Conservation (phyloP, 1,139 yeast species). For the Yamadazyma conglobata region DNA sequence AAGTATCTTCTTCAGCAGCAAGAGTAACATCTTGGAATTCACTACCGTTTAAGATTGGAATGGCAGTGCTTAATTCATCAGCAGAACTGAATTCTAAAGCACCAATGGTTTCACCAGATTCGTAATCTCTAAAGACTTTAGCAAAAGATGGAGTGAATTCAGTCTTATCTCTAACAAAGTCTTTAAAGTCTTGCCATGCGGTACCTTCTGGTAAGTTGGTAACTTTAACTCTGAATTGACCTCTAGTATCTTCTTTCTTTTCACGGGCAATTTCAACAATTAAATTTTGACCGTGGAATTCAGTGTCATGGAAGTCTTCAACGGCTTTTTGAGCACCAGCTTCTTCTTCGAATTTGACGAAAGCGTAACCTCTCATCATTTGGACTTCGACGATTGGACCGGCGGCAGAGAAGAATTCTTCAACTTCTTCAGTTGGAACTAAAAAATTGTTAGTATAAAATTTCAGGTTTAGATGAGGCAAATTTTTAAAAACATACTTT, state of each 20-base stretch:
- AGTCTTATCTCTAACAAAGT: slow-evolving; percentile 69
- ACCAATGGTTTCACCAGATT: slow-evolving; percentile 63
- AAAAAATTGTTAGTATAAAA: slow-evolving; percentile 14
- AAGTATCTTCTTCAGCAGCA: slow-evolving; percentile 74
- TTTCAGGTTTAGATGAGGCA: slow-evolving; percentile 2
- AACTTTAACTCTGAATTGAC: slow-evolving; percentile 69
- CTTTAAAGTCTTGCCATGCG: slow-evolving; percentile 85
- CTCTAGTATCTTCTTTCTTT: slow-evolving; percentile 56
- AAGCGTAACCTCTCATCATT: slow-evolving; percentile 73
- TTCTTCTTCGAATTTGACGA: slow-evolving; percentile 63
- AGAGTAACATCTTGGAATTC: slow-evolving; percentile 67
- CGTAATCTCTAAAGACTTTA: slow-evolving; percentile 61
- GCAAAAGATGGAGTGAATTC: slow-evolving; percentile 67
- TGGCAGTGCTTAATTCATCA: slow-evolving; percentile 70
- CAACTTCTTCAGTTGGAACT: slow-evolving; percentile 55
- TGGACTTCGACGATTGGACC: slow-evolving; percentile 69
- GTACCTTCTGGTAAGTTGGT: slow-evolving; percentile 69
- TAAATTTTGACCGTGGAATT: slow-evolving; percentile 60
- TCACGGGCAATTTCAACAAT: slow-evolving; percentile 69
- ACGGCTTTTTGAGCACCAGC: slow-evolving; percentile 68
- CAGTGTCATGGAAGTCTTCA: slow-evolving; percentile 55
- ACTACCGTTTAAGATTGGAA: slow-evolving; percentile 65
- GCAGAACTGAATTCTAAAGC: slow-evolving; percentile 74
- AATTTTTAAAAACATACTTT: slow-evolving; percentile 19
- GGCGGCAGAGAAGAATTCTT: slow-evolving; percentile 60